Percentiles rank a stretch among this genome's conserved stretches.
phyloP scores from a whole-genome alignment of 2,329 filamentous ascomycete species.

The Aspergillus japonicus region DNA sequence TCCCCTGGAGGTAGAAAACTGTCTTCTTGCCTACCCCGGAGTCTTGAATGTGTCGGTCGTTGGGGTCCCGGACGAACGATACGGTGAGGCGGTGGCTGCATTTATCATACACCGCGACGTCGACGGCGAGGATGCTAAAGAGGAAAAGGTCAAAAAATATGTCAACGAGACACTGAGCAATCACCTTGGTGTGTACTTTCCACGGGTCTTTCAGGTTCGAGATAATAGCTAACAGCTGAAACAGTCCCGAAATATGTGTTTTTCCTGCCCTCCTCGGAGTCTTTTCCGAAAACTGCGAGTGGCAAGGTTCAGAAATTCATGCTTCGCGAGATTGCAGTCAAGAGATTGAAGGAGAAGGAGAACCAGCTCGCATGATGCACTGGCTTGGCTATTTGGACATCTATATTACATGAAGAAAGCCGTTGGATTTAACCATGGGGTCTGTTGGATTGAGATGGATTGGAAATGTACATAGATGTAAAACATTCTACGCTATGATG shows the following conservation, averaged over 20 bases:
- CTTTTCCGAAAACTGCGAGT: conserved; percentile 92
- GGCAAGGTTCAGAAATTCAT: conserved; percentile 97
- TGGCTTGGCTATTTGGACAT: neutral
- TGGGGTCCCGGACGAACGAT: conserved; percentile 74
- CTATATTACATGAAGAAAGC: no score
- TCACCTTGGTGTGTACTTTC: conserved; percentile 56
- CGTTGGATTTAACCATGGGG: no score
- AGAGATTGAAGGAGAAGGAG: conserved; percentile 42
- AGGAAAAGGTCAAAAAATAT: conserved; percentile 67
- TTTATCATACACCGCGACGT: conserved; percentile 64
- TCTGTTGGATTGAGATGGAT: no score
- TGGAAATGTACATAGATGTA: no score
- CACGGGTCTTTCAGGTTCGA: neutral
- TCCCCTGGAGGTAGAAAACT: conserved; percentile 89
- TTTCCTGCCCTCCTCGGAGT: conserved; percentile 59
- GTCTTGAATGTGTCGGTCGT: conserved; percentile 79
- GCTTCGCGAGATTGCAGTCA: conserved; percentile 65
- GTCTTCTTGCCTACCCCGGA: conserved; percentile 68
- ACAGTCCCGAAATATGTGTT: conserved; percentile 84
- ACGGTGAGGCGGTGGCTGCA: conserved; percentile 83
- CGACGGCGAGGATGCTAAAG: conserved; percentile 44
- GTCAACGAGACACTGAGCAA: conserved; percentile 69
- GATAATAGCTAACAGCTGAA: neutral
- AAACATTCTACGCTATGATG: no score
- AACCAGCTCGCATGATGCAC: neutral